Conservation (phyloP, 768 basidiomycete species). For the Phylloporus rhodoxanthus region DNA sequence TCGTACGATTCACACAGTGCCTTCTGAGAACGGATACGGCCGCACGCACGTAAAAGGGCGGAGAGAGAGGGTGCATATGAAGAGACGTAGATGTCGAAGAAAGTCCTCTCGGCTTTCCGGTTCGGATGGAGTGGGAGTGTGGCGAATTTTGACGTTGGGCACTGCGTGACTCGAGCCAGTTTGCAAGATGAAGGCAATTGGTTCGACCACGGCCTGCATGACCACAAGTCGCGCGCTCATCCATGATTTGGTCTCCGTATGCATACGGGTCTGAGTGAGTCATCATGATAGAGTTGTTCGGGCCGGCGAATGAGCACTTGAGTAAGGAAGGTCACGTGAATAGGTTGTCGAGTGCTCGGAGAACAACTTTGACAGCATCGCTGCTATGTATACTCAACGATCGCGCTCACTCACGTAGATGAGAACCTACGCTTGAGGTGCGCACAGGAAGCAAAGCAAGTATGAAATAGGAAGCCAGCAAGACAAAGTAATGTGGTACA, state of each 20-base stretch:
- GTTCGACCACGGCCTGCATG: background rate
- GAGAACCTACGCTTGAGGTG: too few relatives aligned
- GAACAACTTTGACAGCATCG: too few relatives aligned
- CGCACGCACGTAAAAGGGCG: background rate
- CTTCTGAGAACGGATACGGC: background rate
- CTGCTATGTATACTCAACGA: too few relatives aligned
- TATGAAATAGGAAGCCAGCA: too few relatives aligned
- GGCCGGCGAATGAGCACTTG: too few relatives aligned
- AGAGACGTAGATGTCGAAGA: background rate
- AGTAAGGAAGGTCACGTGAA: too few relatives aligned
- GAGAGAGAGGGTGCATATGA: background rate
- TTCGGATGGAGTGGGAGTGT: background rate
- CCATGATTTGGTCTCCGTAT: background rate
- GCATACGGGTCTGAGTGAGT: background rate
- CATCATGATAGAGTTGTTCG: too few relatives aligned
- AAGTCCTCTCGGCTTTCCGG: background rate
- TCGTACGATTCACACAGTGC: background rate
- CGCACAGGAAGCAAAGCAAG: too few relatives aligned
- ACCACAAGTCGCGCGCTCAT: background rate
- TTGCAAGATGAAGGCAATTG: background rate
- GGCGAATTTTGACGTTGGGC: background rate
- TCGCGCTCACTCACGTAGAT: too few relatives aligned
- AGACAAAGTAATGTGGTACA: too few relatives aligned
- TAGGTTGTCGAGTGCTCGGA: too few relatives aligned
- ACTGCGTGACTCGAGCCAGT: background rate